These are phyloP conservation scores for Thinopyrum elongatum DNA, from an alignment of 176 grass and related monocot genomes.

Conservation along the genomic window DNA sequence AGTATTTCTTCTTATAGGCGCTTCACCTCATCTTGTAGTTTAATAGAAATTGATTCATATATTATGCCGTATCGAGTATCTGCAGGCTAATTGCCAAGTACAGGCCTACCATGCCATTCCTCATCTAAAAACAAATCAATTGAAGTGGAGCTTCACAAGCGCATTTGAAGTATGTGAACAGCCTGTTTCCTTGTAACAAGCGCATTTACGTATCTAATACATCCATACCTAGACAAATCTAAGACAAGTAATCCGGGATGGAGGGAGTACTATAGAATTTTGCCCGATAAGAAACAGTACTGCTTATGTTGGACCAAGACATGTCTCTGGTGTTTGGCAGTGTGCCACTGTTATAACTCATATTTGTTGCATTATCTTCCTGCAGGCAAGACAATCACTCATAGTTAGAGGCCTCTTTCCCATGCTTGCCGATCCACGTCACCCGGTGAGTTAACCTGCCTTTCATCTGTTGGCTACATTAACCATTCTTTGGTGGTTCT, in stretches of 20 bases:
- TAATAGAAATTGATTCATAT: constrained; percentile 12
- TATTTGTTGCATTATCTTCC: constrained; percentile 9
- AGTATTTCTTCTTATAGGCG: neutral
- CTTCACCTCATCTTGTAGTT: neutral
- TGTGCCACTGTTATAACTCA: neutral
- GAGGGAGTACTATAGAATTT: neutral
- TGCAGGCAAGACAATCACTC: constrained; percentile 95
- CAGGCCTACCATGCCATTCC: constrained; percentile 95
- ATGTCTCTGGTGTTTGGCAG: neutral
- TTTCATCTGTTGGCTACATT: neutral
- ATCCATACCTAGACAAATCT: no score
- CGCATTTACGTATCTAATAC: no score
- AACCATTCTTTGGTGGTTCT: neutral
- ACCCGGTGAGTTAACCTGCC: constrained; percentile 66
- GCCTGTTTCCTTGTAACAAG: neutral
- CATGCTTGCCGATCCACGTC: constrained; percentile 96
- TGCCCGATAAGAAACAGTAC: no score
- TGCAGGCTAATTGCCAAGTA: constrained; percentile 93
- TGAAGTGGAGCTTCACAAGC: constrained; percentile 92
- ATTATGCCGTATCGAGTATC: constrained; percentile 4
- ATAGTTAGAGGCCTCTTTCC: constrained; percentile 95
- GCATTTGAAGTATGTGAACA: constrained; percentile 73
- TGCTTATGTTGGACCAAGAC: neutral
- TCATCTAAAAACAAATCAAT: constrained; percentile 91
- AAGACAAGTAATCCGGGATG: no score